Evolutionary conservation across 768 basidiomycete genomes (phyloP), one percentile per base, ranked within the genome.

Genomic region (Boletus rubroflammeus): DNA sequence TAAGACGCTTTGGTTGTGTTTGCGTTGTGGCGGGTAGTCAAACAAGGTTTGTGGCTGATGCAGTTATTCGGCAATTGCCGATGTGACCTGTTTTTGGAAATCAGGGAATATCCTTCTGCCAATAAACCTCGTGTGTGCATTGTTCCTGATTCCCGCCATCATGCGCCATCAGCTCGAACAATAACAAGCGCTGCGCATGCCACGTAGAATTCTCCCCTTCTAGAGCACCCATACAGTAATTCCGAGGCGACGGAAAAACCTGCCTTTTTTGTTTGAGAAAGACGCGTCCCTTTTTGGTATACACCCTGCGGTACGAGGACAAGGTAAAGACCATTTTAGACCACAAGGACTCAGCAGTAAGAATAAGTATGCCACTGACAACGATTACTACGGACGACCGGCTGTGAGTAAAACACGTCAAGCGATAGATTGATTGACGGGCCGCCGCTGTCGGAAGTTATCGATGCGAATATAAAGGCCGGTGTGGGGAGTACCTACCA

Each of bases 31-130:
- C 75, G 8, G 13, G 17, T 3, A 9, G 34, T 25, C 8, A 66
- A 72, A 69, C 77, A 85, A 81, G 73, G 81, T 84, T 84, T 67
- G 81, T 81, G 80, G 82, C 82, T 83, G 76, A 51, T 67, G 69
- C 59, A 76, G 75, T 69, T 72, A 19, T 51, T 59, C 74, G 77
- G 74, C 28, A 59, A 42, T 32, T 53, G 6, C 76, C 78, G 75
- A 26, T 39, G n/a, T n/a, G 23, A 4, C 4, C 21, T 3, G 0
- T 26, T 19, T 32, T 47, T 47, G 31, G 49, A 45, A 29, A 26
- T 26, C 26, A n/a, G n/a, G n/a, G 26, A 6, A 26, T 26, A 26
- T 26, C 6, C 26, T 5, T 26, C 26, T n/a, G n/a, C n/a, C n/a
- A n/a, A n/a, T n/a, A n/a, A n/a, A n/a, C n/a, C n/a, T 25, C 23